phyloP scores from a whole-genome alignment of 768 basidiomycete species.

The Xerocomellus chrysenteron region DNA sequence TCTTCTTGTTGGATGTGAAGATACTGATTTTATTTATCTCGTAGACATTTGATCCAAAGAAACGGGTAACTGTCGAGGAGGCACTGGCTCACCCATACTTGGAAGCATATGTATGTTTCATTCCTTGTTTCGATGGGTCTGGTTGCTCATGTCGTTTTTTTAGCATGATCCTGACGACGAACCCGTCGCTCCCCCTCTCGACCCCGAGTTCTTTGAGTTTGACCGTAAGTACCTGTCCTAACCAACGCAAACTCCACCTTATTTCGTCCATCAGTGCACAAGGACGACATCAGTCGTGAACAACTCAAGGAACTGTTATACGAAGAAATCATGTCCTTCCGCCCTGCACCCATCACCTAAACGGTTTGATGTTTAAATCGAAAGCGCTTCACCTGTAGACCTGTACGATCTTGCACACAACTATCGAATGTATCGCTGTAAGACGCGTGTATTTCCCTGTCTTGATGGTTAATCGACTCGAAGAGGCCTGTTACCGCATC shows the following conservation, averaged over 20 bases:
- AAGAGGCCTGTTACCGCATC: background rate
- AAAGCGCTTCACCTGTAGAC: background rate
- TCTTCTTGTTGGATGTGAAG: too few relatives aligned
- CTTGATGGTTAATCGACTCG: background rate
- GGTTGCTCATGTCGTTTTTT: constrained; percentile 6
- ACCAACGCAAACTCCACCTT: background rate
- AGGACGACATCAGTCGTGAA: constrained; percentile 93
- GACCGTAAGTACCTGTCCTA: constrained; percentile 58
- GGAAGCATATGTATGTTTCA: constrained; percentile 74
- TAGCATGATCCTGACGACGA: constrained; percentile 97
- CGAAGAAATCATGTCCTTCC: constrained; percentile 93
- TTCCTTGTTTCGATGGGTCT: background rate
- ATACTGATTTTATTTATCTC: background rate
- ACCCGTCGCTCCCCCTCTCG: constrained; percentile 92
- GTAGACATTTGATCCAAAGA: constrained; percentile 96
- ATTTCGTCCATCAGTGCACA: constrained; percentile 59
- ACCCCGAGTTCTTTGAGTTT: constrained; percentile 96
- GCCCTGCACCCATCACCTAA: constrained; percentile 55
- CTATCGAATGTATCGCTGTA: constrained; percentile 6
- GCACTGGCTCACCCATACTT: constrained; percentile 94
- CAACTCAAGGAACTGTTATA: constrained; percentile 93
- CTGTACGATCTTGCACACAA: constrained; percentile 1
- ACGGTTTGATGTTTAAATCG: background rate
- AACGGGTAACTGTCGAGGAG: constrained; percentile 91
- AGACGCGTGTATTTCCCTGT: constrained; percentile 2